phyloP scores from a whole-genome alignment of 208 protist genomes.

The Willaertia magna region DNA sequence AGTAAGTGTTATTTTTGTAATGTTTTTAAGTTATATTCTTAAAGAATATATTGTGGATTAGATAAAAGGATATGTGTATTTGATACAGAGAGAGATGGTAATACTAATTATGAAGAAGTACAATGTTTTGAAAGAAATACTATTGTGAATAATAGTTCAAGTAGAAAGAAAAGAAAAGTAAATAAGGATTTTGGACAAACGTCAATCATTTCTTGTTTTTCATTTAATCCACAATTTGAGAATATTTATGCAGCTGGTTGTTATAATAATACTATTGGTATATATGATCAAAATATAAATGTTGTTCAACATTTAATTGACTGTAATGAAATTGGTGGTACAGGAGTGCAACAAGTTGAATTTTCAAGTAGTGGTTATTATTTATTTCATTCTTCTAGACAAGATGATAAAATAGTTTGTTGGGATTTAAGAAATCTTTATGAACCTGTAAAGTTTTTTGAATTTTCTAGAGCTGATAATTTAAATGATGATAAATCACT shows the following conservation, averaged over 20 bases:
- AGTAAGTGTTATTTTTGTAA: neutral
- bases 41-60: constrained; percentile 7
- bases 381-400: neutral
- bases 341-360: neutral
- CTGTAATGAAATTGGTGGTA: neutral
- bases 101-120: neutral
- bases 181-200: neutral
- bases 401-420: neutral
- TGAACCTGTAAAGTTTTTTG: neutral
- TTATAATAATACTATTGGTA: neutral
- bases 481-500: too few relatives aligned
- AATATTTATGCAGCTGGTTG: neutral
- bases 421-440: constrained; percentile 9
- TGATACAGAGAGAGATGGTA: neutral
- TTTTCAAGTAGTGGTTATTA: neutral
- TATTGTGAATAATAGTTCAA: neutral
- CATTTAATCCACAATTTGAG: neutral
- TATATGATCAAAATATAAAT: neutral
- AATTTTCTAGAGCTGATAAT: too few relatives aligned
- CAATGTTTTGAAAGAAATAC: neutral
- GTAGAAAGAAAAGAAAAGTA: neutral
- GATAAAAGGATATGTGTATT: neutral
- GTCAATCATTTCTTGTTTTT: neutral
- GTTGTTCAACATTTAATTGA: neutral
- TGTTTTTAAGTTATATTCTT: too few relatives aligned